Evolutionary conservation across 1,284 basidiomycete genomes (phyloP).

Genomic region (Malassezia nana): DNA sequence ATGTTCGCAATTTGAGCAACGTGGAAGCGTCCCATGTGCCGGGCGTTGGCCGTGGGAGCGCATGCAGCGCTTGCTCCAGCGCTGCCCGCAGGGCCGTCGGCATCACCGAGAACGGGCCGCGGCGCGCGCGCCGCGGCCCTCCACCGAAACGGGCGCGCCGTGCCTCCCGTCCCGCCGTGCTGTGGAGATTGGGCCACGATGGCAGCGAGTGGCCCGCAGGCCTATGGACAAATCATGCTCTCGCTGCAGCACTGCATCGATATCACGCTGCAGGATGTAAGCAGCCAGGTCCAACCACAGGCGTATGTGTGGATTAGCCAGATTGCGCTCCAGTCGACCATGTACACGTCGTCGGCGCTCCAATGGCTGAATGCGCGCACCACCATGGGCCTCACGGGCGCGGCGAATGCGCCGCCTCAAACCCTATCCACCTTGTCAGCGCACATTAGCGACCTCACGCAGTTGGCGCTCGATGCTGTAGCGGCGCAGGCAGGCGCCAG

Average conservation of each 20-base stretch:
- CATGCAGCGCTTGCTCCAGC: conserved; percentile 3
- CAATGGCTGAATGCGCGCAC: conserved; percentile 11
- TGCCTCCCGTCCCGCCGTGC: background rate
- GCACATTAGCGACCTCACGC: conserved; percentile 7
- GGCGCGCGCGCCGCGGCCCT: background rate
- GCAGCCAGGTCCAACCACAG: background rate
- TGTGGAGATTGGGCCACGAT: background rate
- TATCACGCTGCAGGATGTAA: conserved; percentile 9
- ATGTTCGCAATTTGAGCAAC: conserved; percentile 9
- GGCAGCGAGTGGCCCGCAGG: conserved; percentile 1
- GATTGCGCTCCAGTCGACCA: conserved; percentile 8
- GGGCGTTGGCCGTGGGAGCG: conserved; percentile 2
- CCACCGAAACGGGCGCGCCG: too few relatives aligned
- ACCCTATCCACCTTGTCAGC: background rate
- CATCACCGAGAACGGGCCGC: background rate
- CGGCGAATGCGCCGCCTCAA: conserved; percentile 1
- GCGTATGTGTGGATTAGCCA: conserved; percentile 3
- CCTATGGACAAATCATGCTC: conserved; percentile 11
- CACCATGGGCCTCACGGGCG: background rate
- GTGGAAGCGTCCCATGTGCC: conserved; percentile 3
- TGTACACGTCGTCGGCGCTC: conserved; percentile 10
- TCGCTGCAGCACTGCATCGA: conserved; percentile 18
- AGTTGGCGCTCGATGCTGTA: conserved; percentile 8
- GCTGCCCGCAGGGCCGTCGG: conserved; percentile 6
- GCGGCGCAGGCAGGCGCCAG: conserved; percentile 4